phyloP scores from a whole-genome alignment of 1,284 basidiomycete genomes.

The Sanghuangporus sanghuang region DNA sequence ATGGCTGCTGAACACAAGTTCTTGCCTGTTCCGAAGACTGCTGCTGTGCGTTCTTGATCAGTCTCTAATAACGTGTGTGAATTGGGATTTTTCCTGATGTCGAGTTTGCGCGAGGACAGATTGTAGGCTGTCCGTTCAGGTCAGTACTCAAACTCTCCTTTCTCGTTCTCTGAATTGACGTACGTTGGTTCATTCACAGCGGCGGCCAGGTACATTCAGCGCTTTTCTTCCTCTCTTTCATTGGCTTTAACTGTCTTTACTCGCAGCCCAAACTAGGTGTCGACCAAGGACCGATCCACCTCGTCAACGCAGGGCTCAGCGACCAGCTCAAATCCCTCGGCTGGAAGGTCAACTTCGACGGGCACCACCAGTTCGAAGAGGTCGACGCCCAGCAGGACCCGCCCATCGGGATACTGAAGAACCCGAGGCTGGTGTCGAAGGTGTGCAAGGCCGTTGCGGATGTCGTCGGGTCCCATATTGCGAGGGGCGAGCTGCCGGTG shows the following conservation, averaged over 20 bases:
- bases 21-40: constrained; percentile 38
- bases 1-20: constrained; percentile 10
- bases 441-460: constrained; percentile 81
- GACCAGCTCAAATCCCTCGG: constrained; percentile 76
- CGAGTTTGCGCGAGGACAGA: constrained; percentile 34
- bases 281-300: constrained; percentile 85
- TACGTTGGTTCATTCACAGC: constrained; percentile 26
- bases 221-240: constrained; percentile 11
- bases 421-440: constrained; percentile 81
- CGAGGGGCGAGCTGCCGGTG: constrained; percentile 78
- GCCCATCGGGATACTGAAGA: constrained; percentile 85
- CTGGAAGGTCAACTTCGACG: constrained; percentile 87
- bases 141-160: constrained; percentile 23
- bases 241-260: constrained; percentile 8
- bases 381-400: constrained; percentile 66
- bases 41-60: constrained; percentile 46
- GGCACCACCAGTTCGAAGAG: constrained; percentile 85
- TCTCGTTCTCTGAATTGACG: background rate
- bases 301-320: constrained; percentile 81
- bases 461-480: constrained; percentile 70
- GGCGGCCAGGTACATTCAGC: constrained; percentile 47
- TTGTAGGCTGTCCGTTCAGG: constrained; percentile 76
- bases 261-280: constrained; percentile 73
- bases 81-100: background rate
- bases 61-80: background rate